These are phyloP conservation scores for Candida parachauliodes DNA, from an alignment of 805 yeast species.

Conservation along the genomic window DNA sequence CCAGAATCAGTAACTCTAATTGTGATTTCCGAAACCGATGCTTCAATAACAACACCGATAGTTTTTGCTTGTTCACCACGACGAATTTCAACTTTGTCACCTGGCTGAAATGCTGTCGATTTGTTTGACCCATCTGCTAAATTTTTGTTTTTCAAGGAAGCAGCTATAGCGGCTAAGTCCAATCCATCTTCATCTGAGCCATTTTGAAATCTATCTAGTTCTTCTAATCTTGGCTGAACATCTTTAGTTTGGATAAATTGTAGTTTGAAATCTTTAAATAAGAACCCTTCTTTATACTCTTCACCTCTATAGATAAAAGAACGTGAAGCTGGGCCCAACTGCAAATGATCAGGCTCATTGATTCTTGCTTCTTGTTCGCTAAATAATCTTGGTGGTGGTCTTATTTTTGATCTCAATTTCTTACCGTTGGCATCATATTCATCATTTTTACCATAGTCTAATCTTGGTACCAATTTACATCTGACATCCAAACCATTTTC, in stretches of 20 bases:
- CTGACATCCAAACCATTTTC: conserved; percentile 96
- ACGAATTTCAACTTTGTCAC: conserved; percentile 88
- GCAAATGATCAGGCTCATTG: conserved; percentile 71
- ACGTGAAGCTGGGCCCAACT: conserved; percentile 59
- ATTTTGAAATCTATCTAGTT: conserved; percentile 73
- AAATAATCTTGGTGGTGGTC: conserved; percentile 85
- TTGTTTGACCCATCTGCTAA: conserved; percentile 19
- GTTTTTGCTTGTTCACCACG: conserved; percentile 93
- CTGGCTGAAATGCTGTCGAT: conserved; percentile 69
- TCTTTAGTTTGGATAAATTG: conserved; percentile 76
- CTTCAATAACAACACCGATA: conserved; percentile 70
- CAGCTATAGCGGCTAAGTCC: conserved; percentile 82
- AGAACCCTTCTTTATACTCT: conserved; percentile 84
- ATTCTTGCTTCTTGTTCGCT: conserved; percentile 85
- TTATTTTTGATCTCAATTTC: conserved; percentile 51
- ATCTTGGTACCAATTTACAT: conserved; percentile 85
- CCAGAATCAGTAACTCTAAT: conserved; percentile 50
- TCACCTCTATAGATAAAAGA: conserved; percentile 77
- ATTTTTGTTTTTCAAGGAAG: conserved; percentile 63
- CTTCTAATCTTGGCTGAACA: conserved; percentile 85
- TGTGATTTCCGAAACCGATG: conserved; percentile 54
- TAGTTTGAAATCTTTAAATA: conserved; percentile 81
- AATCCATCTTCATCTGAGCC: conserved; percentile 81
- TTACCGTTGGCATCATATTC: conserved; percentile 46
- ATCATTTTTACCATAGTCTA: conserved; percentile 78